phyloP scores from a whole-genome alignment of 805 yeast genomes.

The Candida coquimbonensis region DNA sequence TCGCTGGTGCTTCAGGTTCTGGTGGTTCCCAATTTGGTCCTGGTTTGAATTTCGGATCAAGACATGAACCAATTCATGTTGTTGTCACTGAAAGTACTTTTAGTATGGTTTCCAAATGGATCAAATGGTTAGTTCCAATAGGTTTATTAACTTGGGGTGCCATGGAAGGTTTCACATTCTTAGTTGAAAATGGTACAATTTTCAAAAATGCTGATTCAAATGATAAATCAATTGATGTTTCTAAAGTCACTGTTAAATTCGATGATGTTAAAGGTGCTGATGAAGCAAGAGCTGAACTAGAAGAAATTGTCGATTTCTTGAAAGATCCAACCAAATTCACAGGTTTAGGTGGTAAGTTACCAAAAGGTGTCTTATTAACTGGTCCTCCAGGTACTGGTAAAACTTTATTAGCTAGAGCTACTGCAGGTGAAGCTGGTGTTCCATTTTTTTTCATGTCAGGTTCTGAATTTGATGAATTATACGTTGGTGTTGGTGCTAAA shows the following conservation, averaged over 20 bases:
- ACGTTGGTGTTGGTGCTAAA: constrained; percentile 99
- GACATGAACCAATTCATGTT: constrained; percentile 88
- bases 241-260: constrained; percentile 80
- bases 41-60: constrained; percentile 41
- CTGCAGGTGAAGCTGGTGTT: constrained; percentile 98
- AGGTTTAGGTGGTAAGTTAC: constrained; percentile 93
- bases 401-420: constrained; percentile 92
- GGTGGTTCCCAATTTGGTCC: constrained; percentile 20
- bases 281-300: constrained; percentile 95
- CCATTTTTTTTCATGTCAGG: constrained; percentile 99
- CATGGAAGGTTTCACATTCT: constrained; percentile 67
- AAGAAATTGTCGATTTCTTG: constrained; percentile 95
- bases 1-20: constrained; percentile 9
- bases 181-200: constrained; percentile 78
- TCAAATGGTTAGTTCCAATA: constrained; percentile 80
- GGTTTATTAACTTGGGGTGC: constrained; percentile 77
- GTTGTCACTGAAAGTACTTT: constrained; percentile 79
- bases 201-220: constrained; percentile 65
- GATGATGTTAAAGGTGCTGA: constrained; percentile 96
- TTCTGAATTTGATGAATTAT: constrained; percentile 94
- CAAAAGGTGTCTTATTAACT: constrained; percentile 92
- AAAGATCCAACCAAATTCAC: constrained; percentile 96
- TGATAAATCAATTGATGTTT: constrained; percentile 76
- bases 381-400: constrained; percentile 99
- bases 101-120: constrained; percentile 76